Base-by-base conservation (phyloP, 2,329 filamentous ascomycete genomes). In the Calonectria naviculata region DNA sequence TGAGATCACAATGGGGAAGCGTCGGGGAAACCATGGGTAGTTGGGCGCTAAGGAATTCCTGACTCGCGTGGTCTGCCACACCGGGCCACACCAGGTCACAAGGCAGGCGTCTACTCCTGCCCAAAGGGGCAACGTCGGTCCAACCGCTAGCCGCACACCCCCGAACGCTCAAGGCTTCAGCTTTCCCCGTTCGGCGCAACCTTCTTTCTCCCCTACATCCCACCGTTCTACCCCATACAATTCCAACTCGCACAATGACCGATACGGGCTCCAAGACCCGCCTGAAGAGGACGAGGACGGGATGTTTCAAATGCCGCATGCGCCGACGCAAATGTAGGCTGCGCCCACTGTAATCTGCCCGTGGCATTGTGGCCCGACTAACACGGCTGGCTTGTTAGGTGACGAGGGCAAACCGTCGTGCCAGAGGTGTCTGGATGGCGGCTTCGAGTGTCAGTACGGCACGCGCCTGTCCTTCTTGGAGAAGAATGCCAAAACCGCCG, bases 371-470 rank as follows among this genome's bases (percentile, higher is more conserved):
- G 34, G 65, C 24, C 31, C 26, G 28, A 71, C 65, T 61, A 68
- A 71, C 68, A 68, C 61, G 21, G 26, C 26, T 38, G 21, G 17
- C 13, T 26, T 52, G 28, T 24, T 67, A 89, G 87, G 88, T 70
- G 87, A 89, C 69, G 87, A 89, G 78, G 79, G 79, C 17, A 89
- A 87, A 73, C 88, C 87, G 5, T 78, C 78, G 3, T 89, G 88
- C 49, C 83, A 83, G 49, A 85, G 87, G 72, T 89, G 88, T 69
- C 76, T 83, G 19, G 80, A 82, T 1, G 85, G 87, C 38, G 83
- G 83, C 10, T 84, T 87, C 34, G 82, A 86, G 47, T 89, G 87
- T 76, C 82, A 84, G 41, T 89, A 89, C 74, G 85, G 85, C 13
- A 82, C 84, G 4, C 80, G 84, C 21, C 79, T 88, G 46, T 86